Conservation (phyloP, 2,329 filamentous ascomycete genomes). For the Alternaria dauci region DNA sequence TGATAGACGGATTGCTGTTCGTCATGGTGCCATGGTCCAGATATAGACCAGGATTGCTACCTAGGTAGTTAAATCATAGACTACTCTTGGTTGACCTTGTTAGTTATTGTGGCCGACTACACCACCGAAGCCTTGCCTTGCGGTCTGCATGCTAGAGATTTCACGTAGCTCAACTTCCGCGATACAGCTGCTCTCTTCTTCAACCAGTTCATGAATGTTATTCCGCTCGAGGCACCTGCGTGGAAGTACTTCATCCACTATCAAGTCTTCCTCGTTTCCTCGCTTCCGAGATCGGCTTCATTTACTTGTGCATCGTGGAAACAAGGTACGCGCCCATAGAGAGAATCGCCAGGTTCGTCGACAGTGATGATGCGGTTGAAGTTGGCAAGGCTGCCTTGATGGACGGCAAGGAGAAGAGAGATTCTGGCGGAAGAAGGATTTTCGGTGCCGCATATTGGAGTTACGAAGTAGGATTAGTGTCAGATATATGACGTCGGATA, state of each 20-base stretch:
- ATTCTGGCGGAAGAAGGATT: conserved; percentile 3
- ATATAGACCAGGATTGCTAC: neutral
- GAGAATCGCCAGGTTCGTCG: conserved; percentile 27
- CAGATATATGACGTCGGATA: neutral
- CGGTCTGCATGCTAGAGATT: conserved; percentile 30
- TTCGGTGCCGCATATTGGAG: conserved; percentile 8
- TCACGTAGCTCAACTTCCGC: conserved; percentile 16
- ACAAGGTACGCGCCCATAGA: conserved; percentile 27
- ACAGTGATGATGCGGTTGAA: conserved; percentile 11
- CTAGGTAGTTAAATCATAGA: neutral
- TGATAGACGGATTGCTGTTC: neutral
- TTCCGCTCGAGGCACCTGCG: conserved; percentile 26
- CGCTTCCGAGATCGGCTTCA: conserved; percentile 18
- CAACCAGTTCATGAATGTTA: conserved; percentile 26
- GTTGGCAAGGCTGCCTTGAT: conserved; percentile 20
- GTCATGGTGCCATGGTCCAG: conserved; percentile 2
- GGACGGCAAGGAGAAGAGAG: conserved; percentile 14
- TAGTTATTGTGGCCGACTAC: conserved; percentile 20
- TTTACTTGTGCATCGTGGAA: conserved; percentile 29
- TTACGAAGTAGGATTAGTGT: neutral
- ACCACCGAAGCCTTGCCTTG: conserved; percentile 47
- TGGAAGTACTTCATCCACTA: conserved; percentile 26
- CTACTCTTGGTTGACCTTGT: neutral
- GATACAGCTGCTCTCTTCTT: conserved; percentile 22
- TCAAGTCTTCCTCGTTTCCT: conserved; percentile 24